These are phyloP conservation scores for Austroboletus eburneus DNA, from an alignment of 768 basidiomycete species.

Conservation along the genomic window DNA sequence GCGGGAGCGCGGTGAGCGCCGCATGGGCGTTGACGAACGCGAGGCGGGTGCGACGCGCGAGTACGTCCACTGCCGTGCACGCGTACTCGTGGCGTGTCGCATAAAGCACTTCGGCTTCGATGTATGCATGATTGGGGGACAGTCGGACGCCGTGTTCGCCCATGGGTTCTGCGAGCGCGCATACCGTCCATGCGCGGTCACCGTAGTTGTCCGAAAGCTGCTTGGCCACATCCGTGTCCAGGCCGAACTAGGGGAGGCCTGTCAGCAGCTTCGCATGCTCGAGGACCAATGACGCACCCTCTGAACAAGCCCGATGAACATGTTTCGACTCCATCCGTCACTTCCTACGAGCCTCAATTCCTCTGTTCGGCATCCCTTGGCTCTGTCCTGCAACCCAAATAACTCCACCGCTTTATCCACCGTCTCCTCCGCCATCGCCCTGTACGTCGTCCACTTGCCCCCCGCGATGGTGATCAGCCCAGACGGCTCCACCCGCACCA, in stretches of 20 bases:
- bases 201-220: conserved; percentile 94
- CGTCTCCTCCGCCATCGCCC: conserved; percentile 93
- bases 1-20: conserved; percentile 78
- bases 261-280: too few relatives aligned
- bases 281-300: too few relatives aligned
- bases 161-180: conserved; percentile 72
- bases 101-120: conserved; percentile 92
- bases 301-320: conserved; percentile 96
- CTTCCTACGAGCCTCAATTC: conserved; percentile 82
- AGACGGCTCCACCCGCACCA: conserved; percentile 77
- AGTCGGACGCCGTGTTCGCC: conserved; percentile 32
- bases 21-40: conserved; percentile 90
- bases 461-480: conserved; percentile 93
- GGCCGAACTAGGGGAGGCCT: conserved; percentile 64
- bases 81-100: conserved; percentile 90
- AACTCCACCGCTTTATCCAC: conserved; percentile 72
- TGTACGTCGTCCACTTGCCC: conserved; percentile 99
- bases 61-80: conserved; percentile 85
- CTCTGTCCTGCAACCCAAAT: conserved; percentile 58
- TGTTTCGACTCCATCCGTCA: conserved; percentile 91
- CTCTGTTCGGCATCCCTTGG: conserved; percentile 71
- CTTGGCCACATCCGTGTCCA: conserved; percentile 88
- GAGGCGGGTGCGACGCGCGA: conserved; percentile 89
- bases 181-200: conserved; percentile 94
- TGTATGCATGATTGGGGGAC: conserved; percentile 22